phyloP scores from a whole-genome alignment of 129 eudicot species.

The Mikania micrantha region DNA sequence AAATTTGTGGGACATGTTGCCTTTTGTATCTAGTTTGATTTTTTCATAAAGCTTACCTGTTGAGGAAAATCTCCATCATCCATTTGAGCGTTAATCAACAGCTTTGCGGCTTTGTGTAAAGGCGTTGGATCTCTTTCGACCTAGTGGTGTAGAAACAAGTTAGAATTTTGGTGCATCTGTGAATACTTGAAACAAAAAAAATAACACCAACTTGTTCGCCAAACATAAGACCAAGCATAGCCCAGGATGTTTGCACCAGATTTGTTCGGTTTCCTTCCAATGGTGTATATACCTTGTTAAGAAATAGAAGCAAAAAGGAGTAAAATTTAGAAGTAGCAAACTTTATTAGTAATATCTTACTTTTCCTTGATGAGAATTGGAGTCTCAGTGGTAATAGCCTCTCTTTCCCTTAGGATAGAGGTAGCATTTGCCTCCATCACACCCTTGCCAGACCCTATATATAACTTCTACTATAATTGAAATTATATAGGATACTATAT shows the following conservation, averaged over 20 bases:
- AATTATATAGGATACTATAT: no score
- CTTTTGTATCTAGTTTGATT: no score
- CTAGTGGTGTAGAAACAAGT: not conserved
- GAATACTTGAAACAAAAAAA: not conserved
- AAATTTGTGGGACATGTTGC: no score
- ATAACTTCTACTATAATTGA: no score
- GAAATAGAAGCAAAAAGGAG: not conserved
- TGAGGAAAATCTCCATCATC: conserved; percentile 37
- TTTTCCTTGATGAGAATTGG: not conserved
- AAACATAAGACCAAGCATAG: conserved; percentile 56
- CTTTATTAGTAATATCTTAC: not conserved
- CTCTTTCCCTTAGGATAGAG: no score
- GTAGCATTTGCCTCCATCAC: no score
- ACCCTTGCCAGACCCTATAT: no score
- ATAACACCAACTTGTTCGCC: conserved; percentile 44
- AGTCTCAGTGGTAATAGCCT: no score
- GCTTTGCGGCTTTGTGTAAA: conserved; percentile 33
- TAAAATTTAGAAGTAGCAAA: not conserved
- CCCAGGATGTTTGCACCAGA: conserved; percentile 58
- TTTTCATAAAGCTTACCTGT: conserved; percentile 9
- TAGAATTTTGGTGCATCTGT: not conserved
- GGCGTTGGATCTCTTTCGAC: conserved; percentile 26
- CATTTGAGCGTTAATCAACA: conserved; percentile 35
- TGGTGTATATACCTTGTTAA: conserved; percentile 31
- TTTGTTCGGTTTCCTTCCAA: conserved; percentile 43